phyloP scores from a whole-genome alignment of 495 filamentous ascomycete genomes.

The Penicillium tannophilum region DNA sequence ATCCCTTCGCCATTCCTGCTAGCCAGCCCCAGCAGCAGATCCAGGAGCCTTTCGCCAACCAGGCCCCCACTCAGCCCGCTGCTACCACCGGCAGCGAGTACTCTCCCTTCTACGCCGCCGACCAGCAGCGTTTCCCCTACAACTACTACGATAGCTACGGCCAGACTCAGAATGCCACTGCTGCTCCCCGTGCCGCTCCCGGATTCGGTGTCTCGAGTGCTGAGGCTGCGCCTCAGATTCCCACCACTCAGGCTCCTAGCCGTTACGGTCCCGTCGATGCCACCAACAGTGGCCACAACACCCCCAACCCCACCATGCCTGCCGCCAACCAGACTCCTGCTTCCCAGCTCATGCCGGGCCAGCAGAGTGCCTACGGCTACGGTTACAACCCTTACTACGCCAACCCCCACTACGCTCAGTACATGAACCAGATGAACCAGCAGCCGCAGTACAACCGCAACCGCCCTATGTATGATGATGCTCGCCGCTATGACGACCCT shows the following conservation, averaged over 20 bases:
- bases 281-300: constrained; percentile 83
- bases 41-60: constrained; percentile 59
- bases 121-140: constrained; percentile 76
- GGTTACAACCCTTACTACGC: constrained; percentile 79
- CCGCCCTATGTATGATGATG: constrained; percentile 59
- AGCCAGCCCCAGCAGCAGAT: constrained; percentile 65
- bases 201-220: constrained; percentile 69
- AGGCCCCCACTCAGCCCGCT: constrained; percentile 52
- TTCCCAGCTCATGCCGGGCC: constrained; percentile 64
- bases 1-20: constrained; percentile 80
- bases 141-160: constrained; percentile 79
- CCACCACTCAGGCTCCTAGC: constrained; percentile 65
- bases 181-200: constrained; percentile 63
- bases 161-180: constrained; percentile 76
- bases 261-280: constrained; percentile 75
- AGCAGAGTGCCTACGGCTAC: constrained; percentile 60
- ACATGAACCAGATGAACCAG: constrained; percentile 69
- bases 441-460: constrained; percentile 53
- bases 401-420: constrained; percentile 76
- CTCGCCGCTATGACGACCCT: constrained; percentile 50
- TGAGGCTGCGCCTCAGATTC: constrained; percentile 76
- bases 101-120: constrained; percentile 84
- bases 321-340: constrained; percentile 64
- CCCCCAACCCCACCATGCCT: constrained; percentile 79
- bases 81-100: constrained; percentile 74